Percentiles rank a stretch among this genome's conserved stretches.
Evolutionary conservation across 768 basidiomycete species (phyloP).

Genomic region (Termitomyces titanicus): DNA sequence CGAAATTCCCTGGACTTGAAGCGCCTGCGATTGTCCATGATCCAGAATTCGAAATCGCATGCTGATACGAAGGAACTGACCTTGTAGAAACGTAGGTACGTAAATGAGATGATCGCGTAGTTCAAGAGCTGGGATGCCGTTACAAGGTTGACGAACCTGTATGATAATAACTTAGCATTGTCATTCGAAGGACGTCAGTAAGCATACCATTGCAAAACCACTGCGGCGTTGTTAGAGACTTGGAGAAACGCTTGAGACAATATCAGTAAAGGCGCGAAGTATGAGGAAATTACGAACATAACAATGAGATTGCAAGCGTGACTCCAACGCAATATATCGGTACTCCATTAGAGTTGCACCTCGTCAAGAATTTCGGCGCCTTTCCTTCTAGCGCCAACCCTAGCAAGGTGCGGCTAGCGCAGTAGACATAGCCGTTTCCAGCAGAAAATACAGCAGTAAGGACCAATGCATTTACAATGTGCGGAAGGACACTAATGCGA

Average conservation of each 20-base stretch:
- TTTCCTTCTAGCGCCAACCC: conserved; percentile 61
- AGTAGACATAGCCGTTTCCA: conserved; percentile 66
- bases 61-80: conserved; percentile 21
- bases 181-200: neutral
- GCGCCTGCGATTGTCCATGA: conserved; percentile 26
- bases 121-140: conserved; percentile 47
- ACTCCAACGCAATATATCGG: conserved; percentile 51
- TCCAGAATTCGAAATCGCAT: neutral
- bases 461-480: conserved; percentile 70
- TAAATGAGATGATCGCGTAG: conserved; percentile 44
- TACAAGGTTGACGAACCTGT: conserved; percentile 46
- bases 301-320: conserved; percentile 34
- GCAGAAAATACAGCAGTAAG: conserved; percentile 70
- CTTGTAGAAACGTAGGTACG: conserved; percentile 44
- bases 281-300: conserved; percentile 24
- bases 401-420: conserved; percentile 49
- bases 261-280: neutral
- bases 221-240: conserved; percentile 42
- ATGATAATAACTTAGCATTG: neutral
- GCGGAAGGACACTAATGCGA: conserved; percentile 61
- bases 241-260: conserved; percentile 38
- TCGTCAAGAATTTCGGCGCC: conserved; percentile 48
- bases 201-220: conserved; percentile 44
- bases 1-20: conserved; percentile 41
- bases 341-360: conserved; percentile 52